Percentiles rank a stretch among this genome's conserved stretches.
Conservation (phyloP, 805 yeast species). For the Tetrapisispora fleetii region DNA sequence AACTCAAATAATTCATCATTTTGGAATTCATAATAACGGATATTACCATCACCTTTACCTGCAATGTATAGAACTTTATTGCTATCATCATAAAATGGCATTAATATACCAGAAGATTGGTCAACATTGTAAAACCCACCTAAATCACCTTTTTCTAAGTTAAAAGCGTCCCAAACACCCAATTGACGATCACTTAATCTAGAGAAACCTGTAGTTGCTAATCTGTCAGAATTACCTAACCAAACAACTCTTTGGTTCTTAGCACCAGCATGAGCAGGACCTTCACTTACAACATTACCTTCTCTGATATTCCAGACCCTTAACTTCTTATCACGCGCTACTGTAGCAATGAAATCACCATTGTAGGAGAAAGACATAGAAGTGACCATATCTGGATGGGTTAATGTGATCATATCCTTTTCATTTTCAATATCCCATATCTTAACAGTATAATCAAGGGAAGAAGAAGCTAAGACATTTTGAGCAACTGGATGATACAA, state of each 20-base stretch:
- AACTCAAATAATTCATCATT: slow-evolving; percentile 73
- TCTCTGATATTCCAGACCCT: slow-evolving; percentile 86
- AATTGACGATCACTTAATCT: slow-evolving; percentile 88
- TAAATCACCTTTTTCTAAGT: slow-evolving; percentile 70
- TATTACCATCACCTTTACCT: slow-evolving; percentile 97
- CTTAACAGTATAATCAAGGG: slow-evolving; percentile 84
- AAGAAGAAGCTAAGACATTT: slow-evolving; percentile 79
- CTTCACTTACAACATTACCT: slow-evolving; percentile 69
- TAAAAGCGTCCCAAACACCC: slow-evolving; percentile 82
- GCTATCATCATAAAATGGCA: slow-evolving; percentile 81
- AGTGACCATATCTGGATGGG: slow-evolving; percentile 87
- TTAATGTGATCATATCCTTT: slow-evolving; percentile 57
- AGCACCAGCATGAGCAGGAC: slow-evolving; percentile 87
- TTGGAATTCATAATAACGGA: slow-evolving; percentile 84
- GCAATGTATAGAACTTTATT: slow-evolving; percentile 78
- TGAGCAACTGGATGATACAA: slow-evolving; percentile 81
- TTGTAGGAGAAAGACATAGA: slow-evolving; percentile 85
- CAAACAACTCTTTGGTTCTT: slow-evolving; percentile 81
- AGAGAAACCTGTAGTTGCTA: slow-evolving; percentile 92
- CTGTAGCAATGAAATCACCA: slow-evolving; percentile 79
- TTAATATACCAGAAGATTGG: slow-evolving; percentile 83
- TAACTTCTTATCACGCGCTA: slow-evolving; percentile 81
- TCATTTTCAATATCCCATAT: slow-evolving; percentile 82
- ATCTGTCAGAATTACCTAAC: slow-evolving; percentile 78
- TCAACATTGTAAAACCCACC: slow-evolving; percentile 84